phyloP scores from a whole-genome alignment of 1,284 basidiomycete genomes.

The Quambalaria eucalypti region DNA sequence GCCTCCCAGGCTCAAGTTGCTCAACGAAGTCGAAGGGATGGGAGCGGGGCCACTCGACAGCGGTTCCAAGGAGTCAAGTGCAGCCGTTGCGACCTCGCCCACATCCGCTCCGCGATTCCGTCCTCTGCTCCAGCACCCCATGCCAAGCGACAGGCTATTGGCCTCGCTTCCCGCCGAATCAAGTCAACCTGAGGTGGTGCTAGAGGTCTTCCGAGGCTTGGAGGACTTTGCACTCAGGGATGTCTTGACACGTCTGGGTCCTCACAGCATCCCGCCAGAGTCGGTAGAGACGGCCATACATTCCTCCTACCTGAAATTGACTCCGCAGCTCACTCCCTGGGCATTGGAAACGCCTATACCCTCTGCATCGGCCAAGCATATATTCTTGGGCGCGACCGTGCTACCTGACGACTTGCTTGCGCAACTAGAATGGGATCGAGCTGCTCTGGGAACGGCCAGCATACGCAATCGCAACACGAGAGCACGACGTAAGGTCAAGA shows the following conservation, averaged over 20 bases:
- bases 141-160: not conserved
- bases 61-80: not conserved
- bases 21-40: not conserved
- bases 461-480: too few species aligned
- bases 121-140: too few species aligned
- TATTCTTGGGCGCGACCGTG: not conserved
- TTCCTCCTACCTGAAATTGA: not conserved
- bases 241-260: constrained; percentile 5
- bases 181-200: too few species aligned
- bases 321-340: not conserved
- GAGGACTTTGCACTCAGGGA: constrained; percentile 39
- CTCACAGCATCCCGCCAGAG: not conserved
- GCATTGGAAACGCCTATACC: not conserved
- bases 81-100: constrained; percentile 1
- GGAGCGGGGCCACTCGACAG: not conserved
- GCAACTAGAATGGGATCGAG: not conserved
- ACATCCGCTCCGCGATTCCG: constrained; percentile 4
- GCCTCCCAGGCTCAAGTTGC: not conserved
- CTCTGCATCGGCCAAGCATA: not conserved
- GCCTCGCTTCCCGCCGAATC: not conserved
- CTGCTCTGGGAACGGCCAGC: not conserved
- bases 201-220: constrained; percentile 24
- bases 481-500: not conserved
- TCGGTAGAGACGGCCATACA: not conserved
- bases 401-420: not conserved